A percentile compares a stretch with the other conserved stretches of the same genome.
phyloP scores from a whole-genome alignment of 495 filamentous ascomycete species.

The Xylaria intraflava region DNA sequence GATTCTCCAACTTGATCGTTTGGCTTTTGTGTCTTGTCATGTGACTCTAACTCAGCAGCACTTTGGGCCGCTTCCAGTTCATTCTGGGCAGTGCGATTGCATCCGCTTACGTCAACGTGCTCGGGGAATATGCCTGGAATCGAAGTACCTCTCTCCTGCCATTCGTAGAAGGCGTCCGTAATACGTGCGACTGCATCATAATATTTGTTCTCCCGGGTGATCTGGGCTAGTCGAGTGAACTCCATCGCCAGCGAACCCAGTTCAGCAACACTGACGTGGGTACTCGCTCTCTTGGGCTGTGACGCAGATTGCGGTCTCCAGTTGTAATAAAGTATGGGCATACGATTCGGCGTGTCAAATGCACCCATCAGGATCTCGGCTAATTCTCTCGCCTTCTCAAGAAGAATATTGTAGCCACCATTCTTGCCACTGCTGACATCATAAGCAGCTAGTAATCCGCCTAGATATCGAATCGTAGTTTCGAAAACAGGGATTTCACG shows the following conservation, averaged over 20 bases:
- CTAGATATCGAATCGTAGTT: conserved; percentile 81
- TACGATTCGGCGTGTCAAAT: conserved; percentile 95
- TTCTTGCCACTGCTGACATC: conserved; percentile 61
- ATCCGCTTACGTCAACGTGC: conserved; percentile 64
- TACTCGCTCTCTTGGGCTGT: conserved; percentile 59
- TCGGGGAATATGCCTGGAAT: conserved; percentile 83
- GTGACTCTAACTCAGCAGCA: conserved; percentile 11
- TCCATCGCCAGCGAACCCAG: conserved; percentile 88
- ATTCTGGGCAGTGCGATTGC: conserved; percentile 37
- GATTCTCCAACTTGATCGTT: not conserved
- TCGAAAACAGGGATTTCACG: conserved; percentile 73
- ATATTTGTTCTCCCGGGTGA: conserved; percentile 81
- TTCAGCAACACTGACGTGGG: conserved; percentile 66
- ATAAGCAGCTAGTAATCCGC: conserved; percentile 75
- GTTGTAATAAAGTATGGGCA: conserved; percentile 81
- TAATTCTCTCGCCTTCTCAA: conserved; percentile 84
- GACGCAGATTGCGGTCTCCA: conserved; percentile 67
- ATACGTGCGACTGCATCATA: conserved; percentile 94
- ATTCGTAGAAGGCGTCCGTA: conserved; percentile 75
- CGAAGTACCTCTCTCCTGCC: conserved; percentile 61
- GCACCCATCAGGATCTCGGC: conserved; percentile 83
- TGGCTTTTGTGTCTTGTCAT: conserved; percentile 17
- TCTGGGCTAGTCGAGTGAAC: conserved; percentile 87
- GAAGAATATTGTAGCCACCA: conserved; percentile 51
- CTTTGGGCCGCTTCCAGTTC: conserved; percentile 16